A percentile compares a stretch with the other conserved stretches of the same genome.
Evolutionary conservation across 129 eudicot species (phyloP).

Genomic region (Helianthus annuus): DNA sequence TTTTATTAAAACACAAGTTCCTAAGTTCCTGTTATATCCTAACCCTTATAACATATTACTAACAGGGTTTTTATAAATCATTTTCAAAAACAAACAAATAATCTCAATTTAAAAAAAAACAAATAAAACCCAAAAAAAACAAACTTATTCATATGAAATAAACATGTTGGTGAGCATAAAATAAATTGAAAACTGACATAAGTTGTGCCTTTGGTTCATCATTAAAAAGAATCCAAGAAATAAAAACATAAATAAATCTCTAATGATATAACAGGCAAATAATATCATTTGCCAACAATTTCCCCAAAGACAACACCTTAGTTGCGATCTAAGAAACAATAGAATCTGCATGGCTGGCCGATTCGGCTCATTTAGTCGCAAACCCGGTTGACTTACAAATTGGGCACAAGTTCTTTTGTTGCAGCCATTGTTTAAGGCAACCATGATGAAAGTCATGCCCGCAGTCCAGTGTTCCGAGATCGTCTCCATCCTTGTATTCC

Average conservation of each 20-base stretch:
- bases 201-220: slow-evolving; percentile 30
- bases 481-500: slow-evolving; percentile 60
- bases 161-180: slow-evolving; percentile 19
- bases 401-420: slow-evolving; percentile 79
- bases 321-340: slow-evolving; percentile 16
- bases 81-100: too few species aligned
- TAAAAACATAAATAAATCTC: slow-evolving; percentile 23
- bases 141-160: neutral
- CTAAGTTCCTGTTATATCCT: too few species aligned
- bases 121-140: too few species aligned
- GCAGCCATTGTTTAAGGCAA: slow-evolving; percentile 83
- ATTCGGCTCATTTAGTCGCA: slow-evolving; percentile 20
- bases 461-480: slow-evolving; percentile 69
- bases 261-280: slow-evolving; percentile 27
- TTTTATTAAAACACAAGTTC: too few species aligned
- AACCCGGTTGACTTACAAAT: slow-evolving; percentile 81
- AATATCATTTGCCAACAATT: slow-evolving; percentile 25
- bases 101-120: too few species aligned
- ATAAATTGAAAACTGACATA: slow-evolving; percentile 19
- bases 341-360: neutral
- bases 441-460: slow-evolving; percentile 72
- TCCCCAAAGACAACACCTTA: slow-evolving; percentile 28
- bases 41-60: too few species aligned
- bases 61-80: too few species aligned
- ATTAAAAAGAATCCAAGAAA: slow-evolving; percentile 16